phyloP scores from a whole-genome alignment of 495 filamentous ascomycete species.

The Penicillium canariense region DNA sequence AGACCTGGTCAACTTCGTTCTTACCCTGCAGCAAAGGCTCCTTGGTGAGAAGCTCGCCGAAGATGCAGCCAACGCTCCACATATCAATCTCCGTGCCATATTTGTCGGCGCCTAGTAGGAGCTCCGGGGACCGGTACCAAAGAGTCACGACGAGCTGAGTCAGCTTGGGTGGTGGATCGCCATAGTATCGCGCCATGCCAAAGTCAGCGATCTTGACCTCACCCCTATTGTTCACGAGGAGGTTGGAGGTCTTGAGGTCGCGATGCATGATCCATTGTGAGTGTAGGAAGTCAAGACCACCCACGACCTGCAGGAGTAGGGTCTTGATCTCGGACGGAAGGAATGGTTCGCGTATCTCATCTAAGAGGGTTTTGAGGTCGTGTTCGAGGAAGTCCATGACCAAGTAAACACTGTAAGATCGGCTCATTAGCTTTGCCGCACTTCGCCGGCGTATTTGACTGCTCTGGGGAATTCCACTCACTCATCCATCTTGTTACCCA shows the following conservation, averaged over 20 bases:
- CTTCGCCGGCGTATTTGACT: background rate
- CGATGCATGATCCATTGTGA: conserved; percentile 91
- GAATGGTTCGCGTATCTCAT: conserved; percentile 93
- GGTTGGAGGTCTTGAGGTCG: conserved; percentile 94
- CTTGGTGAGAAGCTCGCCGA: conserved; percentile 84
- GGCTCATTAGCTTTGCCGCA: conserved; percentile 7
- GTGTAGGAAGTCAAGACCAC: conserved; percentile 85
- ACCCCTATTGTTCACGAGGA: conserved; percentile 92
- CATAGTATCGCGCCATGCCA: conserved; percentile 91
- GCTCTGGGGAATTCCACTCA: conserved; percentile 43
- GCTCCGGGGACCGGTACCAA: conserved; percentile 93
- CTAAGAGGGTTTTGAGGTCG: conserved; percentile 90
- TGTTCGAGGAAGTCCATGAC: conserved; percentile 99
- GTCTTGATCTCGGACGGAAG: conserved; percentile 91
- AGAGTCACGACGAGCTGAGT: conserved; percentile 95
- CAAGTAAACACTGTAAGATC: conserved; percentile 70
- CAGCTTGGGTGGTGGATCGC: conserved; percentile 76
- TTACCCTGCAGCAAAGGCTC: conserved; percentile 86
- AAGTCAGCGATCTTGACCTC: conserved; percentile 97
- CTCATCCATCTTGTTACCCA: conserved; percentile 77
- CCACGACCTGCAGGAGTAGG: conserved; percentile 75
- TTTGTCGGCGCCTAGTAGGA: conserved; percentile 75
- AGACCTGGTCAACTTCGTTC: conserved; percentile 88
- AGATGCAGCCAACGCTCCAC: conserved; percentile 97
- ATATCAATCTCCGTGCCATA: conserved; percentile 84